Percentiles rank a stretch among this genome's conserved stretches.
phyloP scores from a whole-genome alignment of 225 moss, liverwort and hornwort species.

The Physcomitrellopsis africana region DNA sequence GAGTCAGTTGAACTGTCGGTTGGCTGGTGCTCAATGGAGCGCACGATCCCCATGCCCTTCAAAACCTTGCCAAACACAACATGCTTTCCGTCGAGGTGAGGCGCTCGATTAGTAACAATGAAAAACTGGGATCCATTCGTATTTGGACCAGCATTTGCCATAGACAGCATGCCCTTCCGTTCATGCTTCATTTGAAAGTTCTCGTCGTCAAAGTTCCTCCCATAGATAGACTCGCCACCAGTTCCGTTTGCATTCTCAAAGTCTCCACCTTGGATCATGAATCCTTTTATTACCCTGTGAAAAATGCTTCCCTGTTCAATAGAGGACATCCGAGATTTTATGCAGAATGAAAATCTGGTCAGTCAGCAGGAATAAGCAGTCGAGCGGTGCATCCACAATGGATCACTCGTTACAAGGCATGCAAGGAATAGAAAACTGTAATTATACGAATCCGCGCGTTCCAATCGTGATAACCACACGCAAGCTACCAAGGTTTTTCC shows the following conservation, averaged over 20 bases:
- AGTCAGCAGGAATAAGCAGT: constrained; percentile 43
- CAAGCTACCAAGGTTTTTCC: neutral
- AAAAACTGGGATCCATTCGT: constrained; percentile 74
- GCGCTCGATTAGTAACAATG: constrained; percentile 65
- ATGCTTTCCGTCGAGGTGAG: constrained; percentile 66
- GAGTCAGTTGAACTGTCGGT: constrained; percentile 46
- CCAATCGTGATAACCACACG: constrained; percentile 19
- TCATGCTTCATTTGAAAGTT: constrained; percentile 63
- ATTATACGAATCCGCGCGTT: constrained; percentile 41
- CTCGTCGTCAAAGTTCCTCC: constrained; percentile 63
- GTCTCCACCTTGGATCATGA: constrained; percentile 78
- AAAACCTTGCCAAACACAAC: constrained; percentile 64
- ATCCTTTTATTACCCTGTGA: constrained; percentile 72
- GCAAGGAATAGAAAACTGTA: constrained; percentile 41
- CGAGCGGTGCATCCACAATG: constrained; percentile 40
- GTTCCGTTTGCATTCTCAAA: constrained; percentile 64
- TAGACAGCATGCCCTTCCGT: constrained; percentile 60
- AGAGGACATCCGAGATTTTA: constrained; percentile 40
- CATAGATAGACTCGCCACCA: constrained; percentile 73
- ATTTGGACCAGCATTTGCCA: constrained; percentile 67
- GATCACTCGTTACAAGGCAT: constrained; percentile 45
- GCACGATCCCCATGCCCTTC: constrained; percentile 73
- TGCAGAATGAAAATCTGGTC: constrained; percentile 53
- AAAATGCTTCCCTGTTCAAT: constrained; percentile 64
- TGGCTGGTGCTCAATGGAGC: constrained; percentile 63